Evolutionary conservation across 352 stramenopile genomes (phyloP), one percentile per base, ranked within the genome.

Genomic region (Globisporangium nodosum): DNA sequence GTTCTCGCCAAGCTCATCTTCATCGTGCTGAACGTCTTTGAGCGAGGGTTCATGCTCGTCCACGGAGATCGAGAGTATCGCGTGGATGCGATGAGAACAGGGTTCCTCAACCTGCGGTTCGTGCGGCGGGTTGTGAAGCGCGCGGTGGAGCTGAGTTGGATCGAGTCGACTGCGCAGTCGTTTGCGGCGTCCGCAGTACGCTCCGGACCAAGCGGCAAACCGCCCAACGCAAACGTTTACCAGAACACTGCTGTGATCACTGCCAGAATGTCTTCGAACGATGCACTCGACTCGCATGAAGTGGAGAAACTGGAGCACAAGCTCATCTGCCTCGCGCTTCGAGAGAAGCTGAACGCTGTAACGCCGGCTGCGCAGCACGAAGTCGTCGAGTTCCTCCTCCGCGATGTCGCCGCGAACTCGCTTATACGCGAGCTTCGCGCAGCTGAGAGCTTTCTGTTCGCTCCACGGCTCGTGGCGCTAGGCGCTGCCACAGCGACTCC

Each of bases 281-380:
- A 53, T 5, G 8, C 35, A 2, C 30, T 65, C 15, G 39, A 65
- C 2, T 18, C 68, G 18, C 58, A 61, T 24, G 66, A 74, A 3
- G 52, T 74, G 11, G 63, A 77, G 30, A 61, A 57, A 37, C 69
- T 76, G 54, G 78, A 87, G 31, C 68, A 78, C 18, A 66, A 58
- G 18, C 61, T 67, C 21, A 56, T 85, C 5, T 78, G 63, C 27
- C 48, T 73, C 18, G 69, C 78, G 11, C 55, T 89, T 21, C 63
- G 69, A 7, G 77, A 83, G 37, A 37, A 66, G 5, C 20, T 79
- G 8, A 56, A 49, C 2, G 51, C 54, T 5, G 21, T 73, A 16
- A 49, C 71, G 0, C 65, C 73, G 13, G 27, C 54, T 1, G 21
- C 43, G 33, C 66, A 65, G 11, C n/a, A 76, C 0, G 63, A 81